phyloP scores from a whole-genome alignment of 192 early-diverging fungal genomes.

The Coemansia guatemalensis region DNA sequence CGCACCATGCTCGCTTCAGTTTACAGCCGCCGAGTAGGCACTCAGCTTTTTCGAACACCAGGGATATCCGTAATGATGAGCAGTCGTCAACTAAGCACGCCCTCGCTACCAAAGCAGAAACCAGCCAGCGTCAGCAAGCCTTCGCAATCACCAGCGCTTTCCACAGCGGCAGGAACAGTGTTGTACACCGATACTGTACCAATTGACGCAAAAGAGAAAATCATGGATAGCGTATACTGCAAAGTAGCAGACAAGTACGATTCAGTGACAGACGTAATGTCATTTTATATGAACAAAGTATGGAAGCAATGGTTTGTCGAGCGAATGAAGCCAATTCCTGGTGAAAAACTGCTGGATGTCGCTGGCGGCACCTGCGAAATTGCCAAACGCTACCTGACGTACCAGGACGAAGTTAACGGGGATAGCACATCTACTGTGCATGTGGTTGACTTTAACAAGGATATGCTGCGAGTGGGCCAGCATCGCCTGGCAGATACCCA shows the following conservation, averaged over 20 bases:
- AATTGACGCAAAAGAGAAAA: slow-evolving; percentile 74
- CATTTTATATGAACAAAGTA: slow-evolving; percentile 77
- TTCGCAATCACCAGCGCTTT: background rate
- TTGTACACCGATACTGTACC: slow-evolving; percentile 63
- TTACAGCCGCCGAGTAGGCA: too few species aligned
- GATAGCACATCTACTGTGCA: slow-evolving; percentile 62
- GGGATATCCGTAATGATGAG: too few species aligned
- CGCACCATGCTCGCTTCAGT: too few species aligned
- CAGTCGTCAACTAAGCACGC: background rate
- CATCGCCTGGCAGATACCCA: slow-evolving; percentile 57
- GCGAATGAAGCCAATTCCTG: slow-evolving; percentile 71
- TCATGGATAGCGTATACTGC: slow-evolving; percentile 84
- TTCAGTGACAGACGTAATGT: slow-evolving; percentile 90
- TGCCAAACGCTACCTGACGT: slow-evolving; percentile 86
- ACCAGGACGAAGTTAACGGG: slow-evolving; percentile 67
- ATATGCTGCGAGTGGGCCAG: slow-evolving; percentile 87
- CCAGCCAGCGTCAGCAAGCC: background rate
- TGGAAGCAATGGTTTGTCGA: slow-evolving; percentile 92
- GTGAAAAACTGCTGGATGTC: slow-evolving; percentile 84
- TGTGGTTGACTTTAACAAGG: slow-evolving; percentile 92
- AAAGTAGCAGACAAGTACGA: slow-evolving; percentile 90
- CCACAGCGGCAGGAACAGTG: background rate
- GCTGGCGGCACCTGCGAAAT: slow-evolving; percentile 97
- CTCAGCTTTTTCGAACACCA: too few species aligned
- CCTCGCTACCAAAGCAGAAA: slow-evolving; percentile 7